Evolutionary conservation across 192 early-diverging fungal species (phyloP), one percentile per base, ranked within the genome.

Genomic region (Coemansia sp.): DNA sequence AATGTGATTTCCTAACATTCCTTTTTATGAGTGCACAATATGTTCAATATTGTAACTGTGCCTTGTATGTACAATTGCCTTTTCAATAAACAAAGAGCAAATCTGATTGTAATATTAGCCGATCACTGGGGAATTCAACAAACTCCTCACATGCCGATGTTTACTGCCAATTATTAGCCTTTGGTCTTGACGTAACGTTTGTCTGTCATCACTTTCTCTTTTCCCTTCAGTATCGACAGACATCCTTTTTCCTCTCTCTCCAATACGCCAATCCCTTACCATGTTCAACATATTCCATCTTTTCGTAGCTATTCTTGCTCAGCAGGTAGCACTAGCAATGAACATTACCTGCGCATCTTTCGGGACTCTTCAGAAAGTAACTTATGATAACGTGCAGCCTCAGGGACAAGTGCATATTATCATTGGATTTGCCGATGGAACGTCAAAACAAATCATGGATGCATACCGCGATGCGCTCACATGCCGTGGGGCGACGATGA

Each of bases 401-500:
- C 72, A 75, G 34, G 52, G 55, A 2, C 58, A 59, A n/a, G 39
- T 25, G 9, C 45, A 34, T 1, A 22, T 68, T 2, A 50, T 65
- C 41, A 61, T 75, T 17, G 46, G 62, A 8, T 75, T 75, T 42
- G 38, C 57, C 12, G 23, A 53, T 15, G 45, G 50, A 11, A 69
- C 66, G 0, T 30, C 55, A 11, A 17, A 18, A 3, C 66, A 68
- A 40, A 41, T 60, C 22, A 15, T 75, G 30, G 72, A 64, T 42
- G 62, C 72, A 21, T 75, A 52, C 55, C 62, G 66, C 45, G 66
- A 69, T 19, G 72, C 72, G 8, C 66, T 75, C 15, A 41, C 34
- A 30, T 75, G 72, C 55, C 72, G 72, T 17, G 72, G 72, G 6
- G 60, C 66, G 6, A 54, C 40, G 4, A 49, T 75, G 10, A 43